These are phyloP conservation scores for Colletotrichum caudatum DNA, from an alignment of 2,329 filamentous ascomycete genomes.

Conservation along the genomic window DNA sequence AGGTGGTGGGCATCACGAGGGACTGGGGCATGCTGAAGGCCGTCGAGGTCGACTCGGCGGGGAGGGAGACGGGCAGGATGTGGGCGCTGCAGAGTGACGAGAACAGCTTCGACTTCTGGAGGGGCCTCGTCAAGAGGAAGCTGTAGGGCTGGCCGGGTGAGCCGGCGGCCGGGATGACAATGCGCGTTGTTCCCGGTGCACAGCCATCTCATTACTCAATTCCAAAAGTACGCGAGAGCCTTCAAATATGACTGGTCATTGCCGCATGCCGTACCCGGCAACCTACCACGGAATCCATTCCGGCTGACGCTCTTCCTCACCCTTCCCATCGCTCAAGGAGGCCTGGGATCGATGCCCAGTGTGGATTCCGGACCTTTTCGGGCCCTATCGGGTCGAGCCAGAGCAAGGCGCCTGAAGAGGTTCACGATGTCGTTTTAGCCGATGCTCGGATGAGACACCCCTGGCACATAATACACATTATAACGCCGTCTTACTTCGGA, in stretches of 20 bases:
- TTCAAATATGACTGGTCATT: neutral
- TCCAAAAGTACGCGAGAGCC: neutral
- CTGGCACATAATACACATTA: neutral
- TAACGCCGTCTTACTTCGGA: slow-evolving; percentile 1
- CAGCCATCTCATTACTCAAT: neutral
- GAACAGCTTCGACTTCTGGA: slow-evolving; percentile 99
- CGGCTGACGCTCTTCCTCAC: neutral
- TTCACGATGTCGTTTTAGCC: neutral
- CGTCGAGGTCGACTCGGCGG: slow-evolving; percentile 83
- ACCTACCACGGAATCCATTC: neutral
- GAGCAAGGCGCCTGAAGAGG: neutral
- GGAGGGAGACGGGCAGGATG: slow-evolving; percentile 79
- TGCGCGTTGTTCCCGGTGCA: neutral
- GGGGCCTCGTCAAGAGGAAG: slow-evolving; percentile 86
- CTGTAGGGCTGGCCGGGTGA: slow-evolving; percentile 55
- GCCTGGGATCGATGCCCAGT: neutral
- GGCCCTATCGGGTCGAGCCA: neutral
- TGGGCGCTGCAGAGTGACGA: slow-evolving; percentile 94
- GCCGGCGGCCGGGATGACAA: neutral
- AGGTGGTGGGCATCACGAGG: slow-evolving; percentile 87
- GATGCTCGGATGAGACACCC: neutral
- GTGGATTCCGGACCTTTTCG: neutral
- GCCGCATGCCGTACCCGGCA: neutral
- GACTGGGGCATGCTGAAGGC: slow-evolving; percentile 91
- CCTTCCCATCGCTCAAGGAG: neutral